Evolutionary conservation across 2,329 filamentous ascomycete genomes (phyloP).

Genomic region (Dothistroma pini): DNA sequence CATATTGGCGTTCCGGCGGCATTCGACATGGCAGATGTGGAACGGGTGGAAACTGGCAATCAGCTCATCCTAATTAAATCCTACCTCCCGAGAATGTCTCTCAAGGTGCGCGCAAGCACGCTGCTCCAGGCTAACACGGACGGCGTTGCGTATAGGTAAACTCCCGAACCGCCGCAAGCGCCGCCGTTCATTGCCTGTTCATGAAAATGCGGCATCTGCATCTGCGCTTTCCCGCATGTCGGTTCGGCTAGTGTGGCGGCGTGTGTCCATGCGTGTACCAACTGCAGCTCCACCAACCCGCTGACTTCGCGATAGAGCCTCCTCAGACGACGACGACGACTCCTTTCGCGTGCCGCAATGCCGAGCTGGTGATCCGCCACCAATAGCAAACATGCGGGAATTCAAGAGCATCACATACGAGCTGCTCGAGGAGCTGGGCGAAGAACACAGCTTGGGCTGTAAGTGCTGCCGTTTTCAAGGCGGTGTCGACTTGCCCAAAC

Average conservation of each 20-base stretch:
- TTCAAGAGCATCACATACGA: slow-evolving; percentile 24
- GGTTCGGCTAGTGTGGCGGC: background rate
- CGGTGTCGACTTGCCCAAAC: slow-evolving; percentile 24
- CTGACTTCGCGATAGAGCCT: background rate
- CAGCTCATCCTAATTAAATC: background rate
- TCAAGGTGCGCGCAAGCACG: background rate
- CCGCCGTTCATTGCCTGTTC: background rate
- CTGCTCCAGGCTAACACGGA: background rate
- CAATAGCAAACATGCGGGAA: slow-evolving; percentile 14
- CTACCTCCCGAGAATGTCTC: background rate
- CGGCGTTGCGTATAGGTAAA: background rate
- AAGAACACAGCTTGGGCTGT: slow-evolving; percentile 20
- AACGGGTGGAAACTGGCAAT: background rate
- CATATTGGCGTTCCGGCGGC: background rate
- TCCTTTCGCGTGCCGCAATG: background rate
- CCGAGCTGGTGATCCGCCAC: background rate
- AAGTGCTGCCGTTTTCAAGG: slow-evolving; percentile 24
- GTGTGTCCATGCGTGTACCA: background rate
- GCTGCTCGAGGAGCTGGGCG: slow-evolving; percentile 17
- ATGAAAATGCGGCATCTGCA: background rate
- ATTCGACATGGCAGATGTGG: background rate
- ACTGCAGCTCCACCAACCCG: background rate
- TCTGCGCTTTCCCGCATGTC: background rate
- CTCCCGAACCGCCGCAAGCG: background rate
- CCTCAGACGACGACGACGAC: background rate